A percentile compares a stretch with the other conserved stretches of the same genome.
Evolutionary conservation across 2,329 filamentous ascomycete genomes (phyloP).

Genomic region (Chaetothyriales sp.): DNA sequence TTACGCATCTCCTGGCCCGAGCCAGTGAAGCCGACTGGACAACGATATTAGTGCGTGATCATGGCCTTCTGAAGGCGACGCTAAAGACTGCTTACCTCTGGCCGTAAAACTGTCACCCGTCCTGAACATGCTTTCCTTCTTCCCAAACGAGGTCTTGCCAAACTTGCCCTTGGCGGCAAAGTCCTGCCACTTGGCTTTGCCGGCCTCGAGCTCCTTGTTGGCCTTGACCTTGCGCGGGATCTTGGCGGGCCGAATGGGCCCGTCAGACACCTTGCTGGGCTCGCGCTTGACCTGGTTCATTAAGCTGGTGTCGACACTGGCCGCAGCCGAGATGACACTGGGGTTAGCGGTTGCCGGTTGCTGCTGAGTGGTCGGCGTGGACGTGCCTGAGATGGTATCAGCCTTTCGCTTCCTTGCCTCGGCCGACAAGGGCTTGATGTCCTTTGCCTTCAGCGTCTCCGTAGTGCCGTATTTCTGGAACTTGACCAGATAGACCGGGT

Average conservation of each 20-base stretch:
- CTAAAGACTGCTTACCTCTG: slow-evolving; percentile 47
- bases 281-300: slow-evolving; percentile 50
- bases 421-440: slow-evolving; percentile 65
- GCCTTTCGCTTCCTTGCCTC: slow-evolving; percentile 68
- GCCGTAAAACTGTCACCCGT: slow-evolving; percentile 76
- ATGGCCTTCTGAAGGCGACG: slow-evolving; percentile 1
- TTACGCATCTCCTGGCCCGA: slow-evolving; percentile 94
- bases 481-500: slow-evolving; percentile 84
- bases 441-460: slow-evolving; percentile 65
- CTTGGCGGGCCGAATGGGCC: slow-evolving; percentile 46
- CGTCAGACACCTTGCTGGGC: slow-evolving; percentile 47
- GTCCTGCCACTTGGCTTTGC: slow-evolving; percentile 88
- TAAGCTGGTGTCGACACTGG: slow-evolving; percentile 50
- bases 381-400: slow-evolving; percentile 51
- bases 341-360: slow-evolving; percentile 29
- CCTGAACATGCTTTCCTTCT: slow-evolving; percentile 95
- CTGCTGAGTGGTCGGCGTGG: slow-evolving; percentile 22
- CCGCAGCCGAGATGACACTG: slow-evolving; percentile 49
- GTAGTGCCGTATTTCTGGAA: slow-evolving; percentile 77
- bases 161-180: slow-evolving; percentile 61
- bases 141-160: slow-evolving; percentile 39
- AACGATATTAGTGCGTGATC: slow-evolving; percentile 17
- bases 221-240: slow-evolving; percentile 68
- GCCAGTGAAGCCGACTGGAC: slow-evolving; percentile 80
- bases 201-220: slow-evolving; percentile 76